Conservation (phyloP, 352 stramenopile species). For the Phytophthora pluvialis region DNA sequence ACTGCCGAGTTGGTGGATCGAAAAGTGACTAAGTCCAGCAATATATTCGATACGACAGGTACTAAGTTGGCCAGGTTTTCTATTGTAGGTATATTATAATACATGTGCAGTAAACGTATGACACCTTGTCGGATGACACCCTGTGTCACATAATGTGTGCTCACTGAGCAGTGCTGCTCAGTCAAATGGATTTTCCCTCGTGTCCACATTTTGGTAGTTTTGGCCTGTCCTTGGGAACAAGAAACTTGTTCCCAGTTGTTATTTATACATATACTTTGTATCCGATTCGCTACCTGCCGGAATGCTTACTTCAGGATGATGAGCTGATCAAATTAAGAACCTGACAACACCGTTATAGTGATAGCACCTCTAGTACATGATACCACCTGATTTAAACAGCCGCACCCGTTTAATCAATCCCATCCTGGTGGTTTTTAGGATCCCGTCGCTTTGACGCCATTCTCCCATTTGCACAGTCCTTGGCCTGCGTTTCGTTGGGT, state of each 20-base stretch:
- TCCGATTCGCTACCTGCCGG: conserved; percentile 5
- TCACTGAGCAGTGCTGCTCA: no score
- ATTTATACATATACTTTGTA: conserved; percentile 1
- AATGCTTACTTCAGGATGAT: conserved; percentile 20
- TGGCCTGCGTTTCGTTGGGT: conserved; percentile 12
- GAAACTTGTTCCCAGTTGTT: background rate
- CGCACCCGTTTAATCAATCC: conserved; percentile 11
- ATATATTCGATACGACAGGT: no score
- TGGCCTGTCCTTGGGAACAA: conserved; percentile 2
- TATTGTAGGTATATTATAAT: no score
- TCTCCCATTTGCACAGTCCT: conserved; percentile 25
- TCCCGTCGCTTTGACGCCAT: conserved; percentile 7
- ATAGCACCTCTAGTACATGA: background rate
- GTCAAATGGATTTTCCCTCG: conserved; percentile 3
- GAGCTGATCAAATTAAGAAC: conserved; percentile 4
- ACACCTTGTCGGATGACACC: no score
- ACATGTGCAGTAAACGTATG: no score
- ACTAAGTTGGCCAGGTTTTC: no score
- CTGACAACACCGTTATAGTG: background rate
- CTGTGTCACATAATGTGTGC: no score
- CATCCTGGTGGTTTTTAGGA: conserved; percentile 20
- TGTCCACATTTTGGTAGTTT: background rate
- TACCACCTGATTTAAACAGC: conserved; percentile 20
- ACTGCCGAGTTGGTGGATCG: no score
- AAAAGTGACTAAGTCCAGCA: no score